Percentiles rank a stretch among this genome's conserved stretches.
Conservation (phyloP, 306 rosid genomes). For the Albizia julibrissin region DNA sequence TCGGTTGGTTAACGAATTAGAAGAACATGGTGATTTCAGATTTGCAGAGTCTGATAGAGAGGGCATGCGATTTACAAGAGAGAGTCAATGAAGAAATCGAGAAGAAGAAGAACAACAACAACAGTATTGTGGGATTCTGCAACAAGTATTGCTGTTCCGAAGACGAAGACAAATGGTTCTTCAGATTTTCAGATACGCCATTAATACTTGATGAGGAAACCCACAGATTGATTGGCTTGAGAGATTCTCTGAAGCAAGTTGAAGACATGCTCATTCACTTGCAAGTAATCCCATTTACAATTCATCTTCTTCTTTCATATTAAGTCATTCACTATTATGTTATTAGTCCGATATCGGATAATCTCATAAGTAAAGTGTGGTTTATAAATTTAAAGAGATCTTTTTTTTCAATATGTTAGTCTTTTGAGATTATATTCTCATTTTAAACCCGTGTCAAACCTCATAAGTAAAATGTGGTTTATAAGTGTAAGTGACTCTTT, state of each 20-base stretch:
- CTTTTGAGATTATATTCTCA: too few relatives aligned
- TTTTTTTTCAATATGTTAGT: too few relatives aligned
- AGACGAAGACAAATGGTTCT: conserved; percentile 25
- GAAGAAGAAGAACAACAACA: not conserved
- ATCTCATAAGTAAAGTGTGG: too few relatives aligned
- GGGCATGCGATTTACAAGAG: conserved; percentile 1
- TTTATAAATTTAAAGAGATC: too few relatives aligned
- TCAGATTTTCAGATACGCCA: conserved; percentile 29
- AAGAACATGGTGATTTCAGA: not conserved
- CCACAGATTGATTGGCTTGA: conserved; percentile 32
- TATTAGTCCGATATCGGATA: not conserved
- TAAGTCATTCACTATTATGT: not conserved
- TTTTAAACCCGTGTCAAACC: too few relatives aligned
- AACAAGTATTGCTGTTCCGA: conserved; percentile 24
- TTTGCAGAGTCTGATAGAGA: conserved; percentile 7
- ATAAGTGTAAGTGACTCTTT: too few relatives aligned
- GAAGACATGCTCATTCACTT: conserved; percentile 32
- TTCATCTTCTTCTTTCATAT: not conserved
- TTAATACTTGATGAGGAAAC: conserved; percentile 26
- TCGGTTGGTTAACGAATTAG: not conserved
- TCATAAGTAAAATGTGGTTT: too few relatives aligned
- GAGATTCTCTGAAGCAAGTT: conserved; percentile 38
- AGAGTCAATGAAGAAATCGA: conserved; percentile 28
- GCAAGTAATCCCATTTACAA: conserved; percentile 23
- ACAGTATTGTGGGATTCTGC: not conserved